A percentile compares a stretch with the other conserved stretches of the same genome.
Evolutionary conservation across 2,329 filamentous ascomycete genomes (phyloP).

Genomic region (Fusarium dimerum): DNA sequence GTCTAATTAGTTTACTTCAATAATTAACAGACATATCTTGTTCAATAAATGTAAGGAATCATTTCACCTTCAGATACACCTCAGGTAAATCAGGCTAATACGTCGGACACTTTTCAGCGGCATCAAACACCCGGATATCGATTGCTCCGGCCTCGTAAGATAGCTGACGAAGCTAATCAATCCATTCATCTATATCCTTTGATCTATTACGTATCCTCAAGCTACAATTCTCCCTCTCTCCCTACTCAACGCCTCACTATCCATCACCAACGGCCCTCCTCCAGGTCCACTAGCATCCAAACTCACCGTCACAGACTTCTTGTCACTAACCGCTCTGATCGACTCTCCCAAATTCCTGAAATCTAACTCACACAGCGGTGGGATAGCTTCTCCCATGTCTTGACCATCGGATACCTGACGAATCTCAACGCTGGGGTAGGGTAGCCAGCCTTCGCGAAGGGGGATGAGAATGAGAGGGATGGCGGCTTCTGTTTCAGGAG

Average conservation of each 20-base stretch:
- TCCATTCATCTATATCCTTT: no score
- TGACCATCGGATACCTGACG: slow-evolving; percentile 52
- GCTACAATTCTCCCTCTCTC: slow-evolving; percentile 40
- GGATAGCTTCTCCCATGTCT: slow-evolving; percentile 17
- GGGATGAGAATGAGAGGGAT: slow-evolving; percentile 79
- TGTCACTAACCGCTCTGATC: slow-evolving; percentile 71
- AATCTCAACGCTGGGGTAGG: slow-evolving; percentile 79
- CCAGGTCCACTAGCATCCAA: slow-evolving; percentile 66
- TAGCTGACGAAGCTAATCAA: no score
- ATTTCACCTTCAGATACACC: no score
- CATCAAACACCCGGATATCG: no score
- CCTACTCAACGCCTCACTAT: slow-evolving; percentile 49
- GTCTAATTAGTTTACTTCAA: no score
- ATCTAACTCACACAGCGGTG: slow-evolving; percentile 70
- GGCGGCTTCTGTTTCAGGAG: slow-evolving; percentile 53
- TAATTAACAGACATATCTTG: no score
- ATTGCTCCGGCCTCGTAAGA: no score
- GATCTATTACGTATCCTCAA: slow-evolving; percentile 12
- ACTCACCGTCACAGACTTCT: slow-evolving; percentile 71
- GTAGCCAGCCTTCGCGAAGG: slow-evolving; percentile 73
- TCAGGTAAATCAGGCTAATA: no score
- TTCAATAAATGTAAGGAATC: no score
- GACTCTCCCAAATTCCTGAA: slow-evolving; percentile 76
- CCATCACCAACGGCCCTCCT: slow-evolving; percentile 67
- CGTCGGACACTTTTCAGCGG: no score